Base-by-base conservation (phyloP, 495 filamentous ascomycete species). In the Elasticomyces elasticus region DNA sequence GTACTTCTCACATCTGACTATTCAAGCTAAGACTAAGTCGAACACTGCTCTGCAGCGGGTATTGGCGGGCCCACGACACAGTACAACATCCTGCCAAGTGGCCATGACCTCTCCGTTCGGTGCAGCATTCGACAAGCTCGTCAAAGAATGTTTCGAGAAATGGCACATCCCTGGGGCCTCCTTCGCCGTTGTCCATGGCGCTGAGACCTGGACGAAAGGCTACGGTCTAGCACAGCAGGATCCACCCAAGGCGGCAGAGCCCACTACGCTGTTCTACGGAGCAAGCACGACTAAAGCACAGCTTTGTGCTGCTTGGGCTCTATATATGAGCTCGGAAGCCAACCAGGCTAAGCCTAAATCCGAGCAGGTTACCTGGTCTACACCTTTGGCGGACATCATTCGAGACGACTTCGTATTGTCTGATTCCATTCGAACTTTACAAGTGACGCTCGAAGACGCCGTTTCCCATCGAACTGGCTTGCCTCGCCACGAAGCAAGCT, bases 371-470 rank as follows among this genome's bases (percentile, higher is more conserved):
- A 5, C 2, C 9, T 82, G 74, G 66, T 63, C 69, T 4, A 79
- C 77, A 0, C 72, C 74, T 6, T 59, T 82, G 22, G 55, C 69
- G 17, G 59, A 68, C 11, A 50, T 82, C 5, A 72, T 83, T 33
- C 70, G 65, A 2, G 73, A 72, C 1, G 76, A 80, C 57, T 82
- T 83, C 49, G 70, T 75, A 35, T 64, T 82, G 13, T 59, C 66
- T 0, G 67, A 73, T 23, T 66, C 65, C 2, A 74, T 70, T 55
- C 61, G 66, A 0, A 78, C 76, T 10, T 51, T 50, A 0, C 62
- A 54, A 22, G 49, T 49, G 33, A 61, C 55, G 28, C 35, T 61
- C n/a, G 56, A 54, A 28, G 58, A 61, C 30, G 48, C 43, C 33
- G 4, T 58, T 3, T 48, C 48, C 25, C 58, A 58, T 46, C 54